A percentile compares a stretch with the other conserved stretches of the same genome.
phyloP scores from a whole-genome alignment of 305 asterid species.

The Plantago coronopus region DNA sequence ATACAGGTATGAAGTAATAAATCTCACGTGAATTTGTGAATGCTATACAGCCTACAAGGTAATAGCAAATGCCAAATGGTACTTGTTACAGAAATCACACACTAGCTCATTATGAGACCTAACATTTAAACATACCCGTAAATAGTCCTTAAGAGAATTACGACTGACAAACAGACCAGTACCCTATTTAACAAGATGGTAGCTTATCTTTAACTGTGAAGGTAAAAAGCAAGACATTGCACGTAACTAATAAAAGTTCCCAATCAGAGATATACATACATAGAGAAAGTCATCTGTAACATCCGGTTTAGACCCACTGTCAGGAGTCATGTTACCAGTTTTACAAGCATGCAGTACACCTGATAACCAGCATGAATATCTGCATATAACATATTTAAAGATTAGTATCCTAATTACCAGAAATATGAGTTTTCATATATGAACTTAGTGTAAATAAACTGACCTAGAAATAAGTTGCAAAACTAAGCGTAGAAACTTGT shows the following conservation, averaged over 20 bases:
- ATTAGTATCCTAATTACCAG: constrained; percentile 16
- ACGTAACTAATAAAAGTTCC: constrained; percentile 14
- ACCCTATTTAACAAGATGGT: neutral
- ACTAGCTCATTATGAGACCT: too few species aligned
- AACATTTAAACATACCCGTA: too few species aligned
- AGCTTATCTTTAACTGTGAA: constrained; percentile 18
- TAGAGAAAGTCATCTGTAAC: constrained; percentile 71
- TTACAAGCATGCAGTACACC: constrained; percentile 75
- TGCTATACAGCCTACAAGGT: too few species aligned
- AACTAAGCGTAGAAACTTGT: constrained; percentile 88
- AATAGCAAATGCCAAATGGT: too few species aligned
- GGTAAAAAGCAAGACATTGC: constrained; percentile 9
- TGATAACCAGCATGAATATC: constrained; percentile 85
- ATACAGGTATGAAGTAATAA: constrained; percentile 14
- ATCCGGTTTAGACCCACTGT: constrained; percentile 79
- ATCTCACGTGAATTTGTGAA: too few species aligned
- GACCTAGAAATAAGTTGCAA: constrained; percentile 92
- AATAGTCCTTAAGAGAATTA: too few species aligned
- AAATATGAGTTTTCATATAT: constrained; percentile 8
- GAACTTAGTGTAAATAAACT: constrained; percentile 24
- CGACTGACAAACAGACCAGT: constrained; percentile 7
- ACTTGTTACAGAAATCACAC: too few species aligned
- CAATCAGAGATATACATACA: constrained; percentile 43
- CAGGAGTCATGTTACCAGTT: constrained; percentile 50
- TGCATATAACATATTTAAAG: constrained; percentile 31